phyloP scores from a whole-genome alignment of 2,329 filamentous ascomycete genomes.

The Apiospora arundinis region DNA sequence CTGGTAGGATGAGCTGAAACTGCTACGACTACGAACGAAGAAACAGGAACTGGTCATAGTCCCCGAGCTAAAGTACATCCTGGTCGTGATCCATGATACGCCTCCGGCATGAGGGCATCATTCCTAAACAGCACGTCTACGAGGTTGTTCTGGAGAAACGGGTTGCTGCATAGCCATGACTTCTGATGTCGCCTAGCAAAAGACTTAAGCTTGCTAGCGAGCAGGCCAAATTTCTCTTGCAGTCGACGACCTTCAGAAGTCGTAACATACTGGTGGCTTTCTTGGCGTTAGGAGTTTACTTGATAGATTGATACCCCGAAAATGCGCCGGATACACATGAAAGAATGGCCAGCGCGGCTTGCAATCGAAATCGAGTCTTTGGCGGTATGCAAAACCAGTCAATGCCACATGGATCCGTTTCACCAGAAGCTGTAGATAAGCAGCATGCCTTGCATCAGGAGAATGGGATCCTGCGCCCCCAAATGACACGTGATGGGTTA shows the following conservation, averaged over 20 bases:
- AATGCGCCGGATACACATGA: background rate
- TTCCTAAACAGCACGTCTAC: background rate
- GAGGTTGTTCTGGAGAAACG: background rate
- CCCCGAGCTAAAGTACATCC: constrained; percentile 78
- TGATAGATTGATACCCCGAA: constrained; percentile 22
- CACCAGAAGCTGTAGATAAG: background rate
- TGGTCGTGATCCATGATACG: constrained; percentile 84
- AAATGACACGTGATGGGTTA: background rate
- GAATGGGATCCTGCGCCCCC: background rate
- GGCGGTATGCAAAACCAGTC: background rate
- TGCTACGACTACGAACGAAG: constrained; percentile 79
- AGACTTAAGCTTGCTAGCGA: background rate
- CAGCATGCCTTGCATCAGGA: background rate
- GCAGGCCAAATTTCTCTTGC: background rate
- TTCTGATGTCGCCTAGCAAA: background rate
- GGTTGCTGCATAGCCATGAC: background rate
- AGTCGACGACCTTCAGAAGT: background rate
- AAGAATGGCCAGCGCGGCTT: background rate
- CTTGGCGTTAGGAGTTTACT: constrained; percentile 23
- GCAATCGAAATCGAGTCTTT: background rate
- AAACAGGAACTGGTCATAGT: constrained; percentile 87
- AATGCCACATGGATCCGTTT: background rate
- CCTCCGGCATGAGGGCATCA: constrained; percentile 62
- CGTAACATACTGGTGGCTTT: constrained; percentile 16
- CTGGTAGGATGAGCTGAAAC: constrained; percentile 76